phyloP scores from a whole-genome alignment of 129 eudicot species.

The Scalesia atractyloides region DNA sequence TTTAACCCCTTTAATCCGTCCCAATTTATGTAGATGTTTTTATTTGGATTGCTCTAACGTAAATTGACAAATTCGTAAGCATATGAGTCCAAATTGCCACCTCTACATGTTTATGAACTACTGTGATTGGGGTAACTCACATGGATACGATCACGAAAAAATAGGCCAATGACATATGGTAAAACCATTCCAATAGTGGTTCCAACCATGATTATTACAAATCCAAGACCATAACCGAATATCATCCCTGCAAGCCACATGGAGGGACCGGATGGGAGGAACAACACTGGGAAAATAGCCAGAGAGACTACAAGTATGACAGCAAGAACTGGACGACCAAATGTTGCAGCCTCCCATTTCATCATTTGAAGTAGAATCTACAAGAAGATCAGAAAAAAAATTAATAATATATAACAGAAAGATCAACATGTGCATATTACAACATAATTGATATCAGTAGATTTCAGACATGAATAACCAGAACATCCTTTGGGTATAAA shows the following conservation, averaged over 20 bases:
- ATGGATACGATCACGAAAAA: conserved; percentile 79
- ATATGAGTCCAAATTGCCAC: background rate
- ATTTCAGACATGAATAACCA: background rate
- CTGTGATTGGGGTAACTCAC: conserved; percentile 46
- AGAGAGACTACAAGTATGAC: conserved; percentile 75
- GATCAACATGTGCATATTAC: background rate
- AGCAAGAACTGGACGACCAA: conserved; percentile 91
- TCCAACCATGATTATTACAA: conserved; percentile 88
- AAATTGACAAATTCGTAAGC: background rate
- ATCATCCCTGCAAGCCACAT: conserved; percentile 98
- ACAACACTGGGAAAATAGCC: conserved; percentile 77
- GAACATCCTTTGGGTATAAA: background rate
- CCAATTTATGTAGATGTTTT: background rate
- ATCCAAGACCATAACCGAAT: conserved; percentile 88
- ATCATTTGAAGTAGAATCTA: conserved; percentile 73
- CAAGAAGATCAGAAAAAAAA: conserved; percentile 24
- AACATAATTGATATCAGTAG: background rate
- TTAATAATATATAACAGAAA: background rate
- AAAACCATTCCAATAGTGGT: conserved; percentile 91
- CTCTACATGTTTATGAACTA: background rate
- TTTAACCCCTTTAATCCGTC: background rate
- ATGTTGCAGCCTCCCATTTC: conserved; percentile 87
- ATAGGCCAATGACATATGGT: conserved; percentile 77
- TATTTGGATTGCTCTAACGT: background rate
- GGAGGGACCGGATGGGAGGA: conserved; percentile 91